Conservation (phyloP, 129 eudicot species). For the Apium graveolens region DNA sequence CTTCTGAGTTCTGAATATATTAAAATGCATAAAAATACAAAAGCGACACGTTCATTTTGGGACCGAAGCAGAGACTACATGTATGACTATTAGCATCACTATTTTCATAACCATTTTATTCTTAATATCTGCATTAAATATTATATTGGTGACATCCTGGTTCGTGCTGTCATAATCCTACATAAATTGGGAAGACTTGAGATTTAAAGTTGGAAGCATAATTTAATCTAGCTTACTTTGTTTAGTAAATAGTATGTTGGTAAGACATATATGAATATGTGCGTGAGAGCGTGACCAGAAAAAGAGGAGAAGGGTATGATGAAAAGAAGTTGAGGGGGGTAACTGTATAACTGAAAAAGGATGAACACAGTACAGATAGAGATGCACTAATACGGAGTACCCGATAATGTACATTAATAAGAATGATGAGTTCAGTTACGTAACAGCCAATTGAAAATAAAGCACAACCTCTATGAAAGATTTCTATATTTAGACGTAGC, state of each 20-base stretch:
- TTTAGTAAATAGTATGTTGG: no score
- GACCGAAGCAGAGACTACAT: no score
- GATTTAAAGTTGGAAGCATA: not conserved
- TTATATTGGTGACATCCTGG: no score
- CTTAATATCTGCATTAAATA: no score
- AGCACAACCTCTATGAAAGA: not conserved
- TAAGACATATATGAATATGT: no score
- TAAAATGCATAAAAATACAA: no score
- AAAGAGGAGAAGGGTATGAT: not conserved
- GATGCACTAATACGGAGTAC: conserved; percentile 23
- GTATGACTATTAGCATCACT: not conserved
- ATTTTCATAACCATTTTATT: no score
- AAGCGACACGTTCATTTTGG: no score
- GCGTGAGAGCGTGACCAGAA: not conserved
- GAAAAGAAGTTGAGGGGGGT: not conserved
- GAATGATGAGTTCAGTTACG: not conserved
- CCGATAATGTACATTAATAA: not conserved
- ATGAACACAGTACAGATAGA: conserved; percentile 16
- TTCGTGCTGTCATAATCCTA: no score
- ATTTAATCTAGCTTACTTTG: not conserved
- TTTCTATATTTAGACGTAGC: not conserved
- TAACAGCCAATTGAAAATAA: not conserved
- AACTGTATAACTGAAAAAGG: conserved; percentile 5
- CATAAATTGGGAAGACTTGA: no score
- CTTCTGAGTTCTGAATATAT: no score